A percentile compares a stretch with the other conserved stretches of the same genome.
These are phyloP conservation scores for Silene conica DNA, from an alignment of 148 eudicot species.

Conservation along the genomic window DNA sequence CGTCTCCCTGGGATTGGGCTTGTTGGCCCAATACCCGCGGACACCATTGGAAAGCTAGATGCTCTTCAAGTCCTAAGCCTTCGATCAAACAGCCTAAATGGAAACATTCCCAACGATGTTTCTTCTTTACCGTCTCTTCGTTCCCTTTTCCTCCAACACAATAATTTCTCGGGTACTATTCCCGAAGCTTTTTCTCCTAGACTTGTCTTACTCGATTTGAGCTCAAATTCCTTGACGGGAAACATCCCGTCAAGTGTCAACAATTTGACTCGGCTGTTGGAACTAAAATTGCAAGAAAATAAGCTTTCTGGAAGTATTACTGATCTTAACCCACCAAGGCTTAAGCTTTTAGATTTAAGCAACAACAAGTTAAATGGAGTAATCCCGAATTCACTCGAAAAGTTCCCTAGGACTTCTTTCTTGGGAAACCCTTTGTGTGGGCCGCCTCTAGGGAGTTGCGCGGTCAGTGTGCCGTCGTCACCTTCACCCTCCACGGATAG, in stretches of 20 bases:
- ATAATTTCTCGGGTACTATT: slow-evolving; percentile 66
- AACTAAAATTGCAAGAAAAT: slow-evolving; percentile 53
- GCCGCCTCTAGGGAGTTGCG: slow-evolving; percentile 56
- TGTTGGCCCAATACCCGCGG: slow-evolving; percentile 55
- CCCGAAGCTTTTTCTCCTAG: slow-evolving; percentile 49
- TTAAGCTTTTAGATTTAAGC: slow-evolving; percentile 63
- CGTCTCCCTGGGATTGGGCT: slow-evolving; percentile 87
- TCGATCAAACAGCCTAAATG: slow-evolving; percentile 64
- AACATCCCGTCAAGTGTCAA: slow-evolving; percentile 42
- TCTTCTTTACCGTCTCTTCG: slow-evolving; percentile 61
- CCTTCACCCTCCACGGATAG: slow-evolving; percentile 20
- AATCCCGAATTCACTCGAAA: slow-evolving; percentile 54
- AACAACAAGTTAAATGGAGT: slow-evolving; percentile 59
- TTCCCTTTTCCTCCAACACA: slow-evolving; percentile 62
- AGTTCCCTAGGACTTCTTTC: slow-evolving; percentile 64
- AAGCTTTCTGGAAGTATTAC: slow-evolving; percentile 60
- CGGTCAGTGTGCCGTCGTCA: slow-evolving; percentile 23
- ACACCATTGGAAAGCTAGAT: slow-evolving; percentile 68
- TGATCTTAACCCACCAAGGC: slow-evolving; percentile 42
- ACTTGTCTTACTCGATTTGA: slow-evolving; percentile 55
- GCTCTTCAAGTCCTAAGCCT: slow-evolving; percentile 68
- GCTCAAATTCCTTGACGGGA: slow-evolving; percentile 67
- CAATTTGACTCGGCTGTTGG: slow-evolving; percentile 47
- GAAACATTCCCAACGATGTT: slow-evolving; percentile 65
- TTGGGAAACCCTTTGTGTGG: slow-evolving; percentile 88